phyloP scores from a whole-genome alignment of 2,329 filamentous ascomycete species.

The Claviceps maximensis region DNA sequence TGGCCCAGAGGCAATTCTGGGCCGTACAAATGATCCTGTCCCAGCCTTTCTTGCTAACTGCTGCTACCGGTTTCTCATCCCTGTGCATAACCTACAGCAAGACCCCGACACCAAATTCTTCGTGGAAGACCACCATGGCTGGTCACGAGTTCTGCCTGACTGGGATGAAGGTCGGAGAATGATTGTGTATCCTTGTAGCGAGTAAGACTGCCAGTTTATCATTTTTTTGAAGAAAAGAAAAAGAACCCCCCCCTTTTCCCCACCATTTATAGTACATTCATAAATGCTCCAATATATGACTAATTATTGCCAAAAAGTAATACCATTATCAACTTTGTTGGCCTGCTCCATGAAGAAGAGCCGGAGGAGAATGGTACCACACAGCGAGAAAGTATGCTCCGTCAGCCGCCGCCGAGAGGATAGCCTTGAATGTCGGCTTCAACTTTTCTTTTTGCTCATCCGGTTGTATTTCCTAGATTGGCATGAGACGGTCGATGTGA shows the following conservation, averaged over 20 bases:
- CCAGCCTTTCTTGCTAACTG: slow-evolving; percentile 17
- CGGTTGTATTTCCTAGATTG: neutral
- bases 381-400: neutral
- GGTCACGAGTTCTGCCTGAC: slow-evolving; percentile 13
- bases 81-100: slow-evolving; percentile 14
- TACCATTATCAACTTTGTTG: neutral
- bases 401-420: neutral
- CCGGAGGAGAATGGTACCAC: neutral
- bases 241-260: too few relatives aligned
- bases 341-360: neutral
- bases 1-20: slow-evolving; percentile 16
- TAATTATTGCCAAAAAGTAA: neutral
- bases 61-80: slow-evolving; percentile 25
- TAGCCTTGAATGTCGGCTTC: neutral
- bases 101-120: slow-evolving; percentile 20
- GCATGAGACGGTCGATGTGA: neutral
- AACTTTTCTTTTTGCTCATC: neutral
- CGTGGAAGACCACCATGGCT: slow-evolving; percentile 15
- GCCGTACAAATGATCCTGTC: slow-evolving; percentile 13
- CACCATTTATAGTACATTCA: too few relatives aligned
- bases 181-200: neutral
- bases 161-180: slow-evolving; percentile 12
- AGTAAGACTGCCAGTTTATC: neutral
- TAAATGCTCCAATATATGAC: neutral
- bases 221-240: neutral